Conservation (phyloP, 2,329 filamentous ascomycete genomes). For the Nemania bipapillata region DNA sequence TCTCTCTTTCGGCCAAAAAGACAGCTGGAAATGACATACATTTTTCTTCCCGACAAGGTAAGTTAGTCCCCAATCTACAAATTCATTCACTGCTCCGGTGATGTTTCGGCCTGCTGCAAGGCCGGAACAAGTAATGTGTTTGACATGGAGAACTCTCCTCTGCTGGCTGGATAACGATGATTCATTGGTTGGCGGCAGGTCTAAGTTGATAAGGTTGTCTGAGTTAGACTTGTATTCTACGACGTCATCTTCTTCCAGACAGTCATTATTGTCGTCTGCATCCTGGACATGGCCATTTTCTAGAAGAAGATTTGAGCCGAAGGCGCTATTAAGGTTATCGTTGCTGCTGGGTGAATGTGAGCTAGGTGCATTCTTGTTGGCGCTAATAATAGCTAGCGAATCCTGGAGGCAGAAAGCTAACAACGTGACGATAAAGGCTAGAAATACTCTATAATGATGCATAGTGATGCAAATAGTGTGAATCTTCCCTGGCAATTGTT, state of each 20-base stretch:
- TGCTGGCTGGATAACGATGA: background rate
- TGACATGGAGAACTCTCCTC: background rate
- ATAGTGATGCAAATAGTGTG: background rate
- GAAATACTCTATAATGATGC: background rate
- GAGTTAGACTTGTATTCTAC: background rate
- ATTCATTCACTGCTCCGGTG: background rate
- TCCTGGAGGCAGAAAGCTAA: background rate
- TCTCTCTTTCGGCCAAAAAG: too few relatives aligned
- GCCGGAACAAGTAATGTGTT: background rate
- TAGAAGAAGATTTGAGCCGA: background rate
- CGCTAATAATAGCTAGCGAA: background rate
- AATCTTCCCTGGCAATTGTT: background rate
- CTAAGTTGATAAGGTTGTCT: background rate
- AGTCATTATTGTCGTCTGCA: background rate
- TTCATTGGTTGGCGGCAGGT: background rate
- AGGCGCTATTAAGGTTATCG: background rate
- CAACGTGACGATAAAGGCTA: background rate
- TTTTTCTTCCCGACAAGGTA: slow-evolving; percentile 2
- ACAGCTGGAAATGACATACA: slow-evolving; percentile 8
- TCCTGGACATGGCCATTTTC: background rate
- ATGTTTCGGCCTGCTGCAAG: background rate
- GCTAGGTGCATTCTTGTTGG: background rate
- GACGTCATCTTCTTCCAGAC: background rate
- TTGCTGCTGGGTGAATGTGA: background rate
- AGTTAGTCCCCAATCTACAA: background rate